phyloP scores from a whole-genome alignment of 352 stramenopile genomes.

The Pythium monospermum region DNA sequence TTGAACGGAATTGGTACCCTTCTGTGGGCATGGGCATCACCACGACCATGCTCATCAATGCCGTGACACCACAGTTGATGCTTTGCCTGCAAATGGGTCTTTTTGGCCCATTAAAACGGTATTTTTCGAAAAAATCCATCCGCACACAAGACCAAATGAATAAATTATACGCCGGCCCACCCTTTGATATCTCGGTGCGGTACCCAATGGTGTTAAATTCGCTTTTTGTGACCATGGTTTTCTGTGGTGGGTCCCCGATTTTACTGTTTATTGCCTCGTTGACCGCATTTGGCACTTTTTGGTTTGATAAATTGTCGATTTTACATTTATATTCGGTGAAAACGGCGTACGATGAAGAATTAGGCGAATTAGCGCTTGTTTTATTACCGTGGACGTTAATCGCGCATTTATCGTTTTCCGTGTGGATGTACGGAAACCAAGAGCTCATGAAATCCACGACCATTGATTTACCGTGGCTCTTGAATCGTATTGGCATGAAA shows the following conservation, averaged over 20 bases:
- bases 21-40: constrained; percentile 84
- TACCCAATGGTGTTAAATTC: constrained; percentile 85
- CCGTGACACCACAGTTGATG: constrained; percentile 48
- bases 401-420: constrained; percentile 64
- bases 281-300: constrained; percentile 58
- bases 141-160: constrained; percentile 77
- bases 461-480: constrained; percentile 36
- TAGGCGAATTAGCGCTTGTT: constrained; percentile 50
- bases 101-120: constrained; percentile 42
- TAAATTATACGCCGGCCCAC: constrained; percentile 60
- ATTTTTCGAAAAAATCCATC: constrained; percentile 30
- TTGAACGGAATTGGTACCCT: constrained; percentile 83
- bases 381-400: constrained; percentile 69
- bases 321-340: constrained; percentile 76
- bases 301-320: constrained; percentile 79
- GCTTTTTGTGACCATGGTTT: constrained; percentile 80
- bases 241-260: constrained; percentile 74
- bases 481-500: constrained; percentile 29
- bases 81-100: constrained; percentile 59
- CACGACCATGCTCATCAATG: constrained; percentile 85
- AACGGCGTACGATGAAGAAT: constrained; percentile 72
- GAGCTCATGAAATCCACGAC: constrained; percentile 52
- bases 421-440: constrained; percentile 82
- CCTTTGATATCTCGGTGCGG: constrained; percentile 70
- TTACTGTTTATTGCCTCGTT: constrained; percentile 72